These are phyloP conservation scores for Pyricularia pennisetigena DNA, from an alignment of 2,329 filamentous ascomycete genomes.

Conservation along the genomic window DNA sequence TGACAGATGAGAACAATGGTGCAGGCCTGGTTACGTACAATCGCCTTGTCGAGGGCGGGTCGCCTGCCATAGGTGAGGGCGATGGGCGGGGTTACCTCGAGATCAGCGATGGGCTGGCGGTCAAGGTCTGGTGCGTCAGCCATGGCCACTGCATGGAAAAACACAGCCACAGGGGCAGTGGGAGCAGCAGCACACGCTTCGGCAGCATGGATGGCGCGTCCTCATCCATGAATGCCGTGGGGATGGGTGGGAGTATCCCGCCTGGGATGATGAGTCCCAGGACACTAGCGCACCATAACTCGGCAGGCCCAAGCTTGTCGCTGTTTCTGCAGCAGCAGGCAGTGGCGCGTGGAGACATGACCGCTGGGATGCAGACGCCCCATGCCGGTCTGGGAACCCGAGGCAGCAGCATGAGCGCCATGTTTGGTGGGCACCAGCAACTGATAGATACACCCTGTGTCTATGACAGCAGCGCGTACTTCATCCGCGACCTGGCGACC, in stretches of 20 bases:
- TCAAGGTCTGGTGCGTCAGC: constrained; percentile 78
- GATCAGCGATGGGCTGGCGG: constrained; percentile 78
- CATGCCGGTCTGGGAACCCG: not conserved
- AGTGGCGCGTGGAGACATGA: not conserved
- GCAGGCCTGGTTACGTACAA: constrained; percentile 88
- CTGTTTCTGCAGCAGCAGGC: constrained; percentile 12
- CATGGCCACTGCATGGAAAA: constrained; percentile 82
- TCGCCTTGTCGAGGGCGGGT: constrained; percentile 80
- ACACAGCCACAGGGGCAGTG: constrained; percentile 54
- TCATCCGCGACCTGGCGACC: constrained; percentile 67
- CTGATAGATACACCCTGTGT: constrained; percentile 50
- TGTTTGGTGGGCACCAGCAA: constrained; percentile 8
- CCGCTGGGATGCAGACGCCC: not conserved
- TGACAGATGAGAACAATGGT: constrained; percentile 92
- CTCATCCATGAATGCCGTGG: constrained; percentile 6
- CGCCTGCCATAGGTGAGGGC: constrained; percentile 71
- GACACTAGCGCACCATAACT: constrained; percentile 15
- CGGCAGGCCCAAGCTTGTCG: constrained; percentile 12
- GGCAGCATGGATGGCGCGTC: constrained; percentile 34
- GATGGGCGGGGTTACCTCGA: constrained; percentile 77
- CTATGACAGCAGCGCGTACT: constrained; percentile 86
- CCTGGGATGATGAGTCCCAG: constrained; percentile 16
- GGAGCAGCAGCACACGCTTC: constrained; percentile 38
- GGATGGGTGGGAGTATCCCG: not conserved
- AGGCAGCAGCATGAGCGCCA: not conserved